phyloP scores from a whole-genome alignment of 805 yeast species.

The Pichia rugopelliculosa region DNA sequence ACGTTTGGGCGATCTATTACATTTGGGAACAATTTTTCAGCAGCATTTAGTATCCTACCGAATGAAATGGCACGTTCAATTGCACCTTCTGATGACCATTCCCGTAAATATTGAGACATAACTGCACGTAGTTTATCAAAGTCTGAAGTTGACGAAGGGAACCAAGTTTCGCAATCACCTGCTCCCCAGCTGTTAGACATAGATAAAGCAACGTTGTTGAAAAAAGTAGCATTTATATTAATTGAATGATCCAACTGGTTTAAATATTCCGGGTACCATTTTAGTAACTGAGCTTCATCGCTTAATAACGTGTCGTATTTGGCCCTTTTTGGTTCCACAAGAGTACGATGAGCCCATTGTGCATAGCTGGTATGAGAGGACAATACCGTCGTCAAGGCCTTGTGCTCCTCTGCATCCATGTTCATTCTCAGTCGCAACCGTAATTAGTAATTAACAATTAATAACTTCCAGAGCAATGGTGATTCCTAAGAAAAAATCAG shows the following conservation, averaged over 20 bases:
- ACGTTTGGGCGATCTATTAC: constrained; percentile 30
- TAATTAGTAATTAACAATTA: too few species aligned
- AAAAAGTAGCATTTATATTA: constrained; percentile 37
- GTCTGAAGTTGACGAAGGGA: constrained; percentile 34
- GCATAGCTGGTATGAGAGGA: constrained; percentile 28
- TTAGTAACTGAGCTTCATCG: constrained; percentile 36
- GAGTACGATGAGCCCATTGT: constrained; percentile 27
- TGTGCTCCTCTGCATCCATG: constrained; percentile 17
- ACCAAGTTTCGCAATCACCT: constrained; percentile 34
- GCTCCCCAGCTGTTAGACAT: constrained; percentile 49
- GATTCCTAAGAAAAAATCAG: neutral
- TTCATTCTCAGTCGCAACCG: neutral
- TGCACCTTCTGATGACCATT: constrained; percentile 52
- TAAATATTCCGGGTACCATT: constrained; percentile 44
- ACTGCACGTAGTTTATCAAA: constrained; percentile 51
- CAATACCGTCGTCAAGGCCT: constrained; percentile 26
- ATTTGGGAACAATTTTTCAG: constrained; percentile 33
- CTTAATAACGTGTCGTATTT: constrained; percentile 32
- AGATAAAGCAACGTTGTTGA: constrained; percentile 33
- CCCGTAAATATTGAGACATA: constrained; percentile 50
- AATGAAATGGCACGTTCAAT: constrained; percentile 37
- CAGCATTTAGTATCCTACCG: constrained; percentile 31
- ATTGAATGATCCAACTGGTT: constrained; percentile 36
- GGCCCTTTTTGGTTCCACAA: constrained; percentile 27
- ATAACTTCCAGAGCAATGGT: too few species aligned